Base-by-base conservation (phyloP, 768 basidiomycete genomes). In the Tulasnella sp. region DNA sequence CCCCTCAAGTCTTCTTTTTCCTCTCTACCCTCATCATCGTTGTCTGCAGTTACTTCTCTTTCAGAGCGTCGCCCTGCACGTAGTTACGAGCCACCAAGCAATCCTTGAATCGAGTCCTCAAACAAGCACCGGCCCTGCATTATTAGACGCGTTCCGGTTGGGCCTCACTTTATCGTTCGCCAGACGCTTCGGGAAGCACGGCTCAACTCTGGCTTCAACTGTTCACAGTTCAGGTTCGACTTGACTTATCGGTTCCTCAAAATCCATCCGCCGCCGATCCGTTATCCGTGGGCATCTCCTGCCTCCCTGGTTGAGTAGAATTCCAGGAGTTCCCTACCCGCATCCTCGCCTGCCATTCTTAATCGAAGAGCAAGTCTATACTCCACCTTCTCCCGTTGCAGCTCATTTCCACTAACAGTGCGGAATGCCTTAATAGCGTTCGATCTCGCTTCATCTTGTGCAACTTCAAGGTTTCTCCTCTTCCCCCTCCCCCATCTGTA, bases 211-310 rank as follows among this genome's bases (percentile, higher is more conserved):
- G 61, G 61, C 61, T 67, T 32, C 29, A 32, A 67, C 61, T 9
- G 26, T 57, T 57, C 61, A 67, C 61, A 67, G 61, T 67, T 67
- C 61, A 67, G 61, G 16, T 67, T 35, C 26, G 11, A 67, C 29
- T 67, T 67, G 26, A 67, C 61, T 67, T 67, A 67, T 67, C 61
- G 61, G 61, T 67, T 29, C 61, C 61, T 67, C 51, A 23, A 51
- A 67, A 67, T 32, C 61, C 61, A 67, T 67, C 61, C 61, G 61
- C 61, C 61, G 61, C 61, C 61, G 61, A 67, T 67, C 61, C 61
- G 61, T 67, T 67, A 67, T 67, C 61, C 61, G 61, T 67, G 61
- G 61, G 26, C 61, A 67, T 67, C 61, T 67, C 61, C 29, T 67
- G 23, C 61, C 61, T 67, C 61, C 61, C 61, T 67, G 61, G 61